Percentiles rank a stretch among this genome's conserved stretches.
Conservation (phyloP, 345 rosid species). For the Populus nigra region DNA sequence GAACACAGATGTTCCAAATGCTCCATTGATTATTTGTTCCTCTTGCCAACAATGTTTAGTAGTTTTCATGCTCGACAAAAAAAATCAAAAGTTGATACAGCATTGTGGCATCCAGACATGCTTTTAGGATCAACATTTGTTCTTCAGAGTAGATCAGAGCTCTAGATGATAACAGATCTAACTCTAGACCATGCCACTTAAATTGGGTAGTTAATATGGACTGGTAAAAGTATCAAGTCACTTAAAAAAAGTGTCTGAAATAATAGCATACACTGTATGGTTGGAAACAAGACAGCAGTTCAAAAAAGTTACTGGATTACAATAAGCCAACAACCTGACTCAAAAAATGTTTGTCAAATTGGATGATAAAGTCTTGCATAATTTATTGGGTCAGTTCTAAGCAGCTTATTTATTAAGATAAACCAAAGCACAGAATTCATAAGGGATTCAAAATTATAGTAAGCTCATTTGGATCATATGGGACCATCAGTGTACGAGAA, state of each 20-base stretch:
- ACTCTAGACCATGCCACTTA: neutral
- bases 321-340: neutral
- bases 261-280: neutral
- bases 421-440: neutral
- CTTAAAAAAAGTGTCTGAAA: neutral
- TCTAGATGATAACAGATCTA: neutral
- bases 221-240: neutral
- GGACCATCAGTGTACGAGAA: neutral
- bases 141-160: neutral
- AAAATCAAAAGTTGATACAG: conserved; percentile 2
- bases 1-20: neutral
- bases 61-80: neutral
- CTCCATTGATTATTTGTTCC: neutral
- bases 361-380: neutral
- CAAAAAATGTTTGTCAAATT: neutral
- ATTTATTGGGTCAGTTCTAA: neutral
- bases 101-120: neutral
- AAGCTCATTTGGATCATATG: neutral
- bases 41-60: neutral
- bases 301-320: neutral
- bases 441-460: neutral
- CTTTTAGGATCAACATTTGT: neutral
- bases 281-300: neutral
- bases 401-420: neutral
- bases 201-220: neutral